Conservation (phyloP, 2,329 filamentous ascomycete species). For the Aureobasidium uvarum region DNA sequence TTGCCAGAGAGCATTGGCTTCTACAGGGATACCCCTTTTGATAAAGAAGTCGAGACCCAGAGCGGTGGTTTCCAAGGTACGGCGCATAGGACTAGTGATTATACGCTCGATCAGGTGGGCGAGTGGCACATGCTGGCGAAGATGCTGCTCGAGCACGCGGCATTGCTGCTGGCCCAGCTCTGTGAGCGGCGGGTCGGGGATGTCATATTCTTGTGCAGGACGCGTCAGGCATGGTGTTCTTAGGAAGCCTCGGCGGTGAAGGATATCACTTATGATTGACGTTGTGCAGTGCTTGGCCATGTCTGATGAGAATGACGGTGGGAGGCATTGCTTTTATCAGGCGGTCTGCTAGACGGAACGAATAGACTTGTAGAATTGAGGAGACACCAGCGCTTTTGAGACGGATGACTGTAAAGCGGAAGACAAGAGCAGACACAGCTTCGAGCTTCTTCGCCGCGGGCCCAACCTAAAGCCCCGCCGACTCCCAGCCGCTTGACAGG, state of each 20-base stretch:
- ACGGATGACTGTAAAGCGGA: not conserved
- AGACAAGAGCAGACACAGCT: not conserved
- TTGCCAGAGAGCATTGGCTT: slow-evolving; percentile 64
- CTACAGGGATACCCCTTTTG: slow-evolving; percentile 53
- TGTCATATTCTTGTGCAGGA: slow-evolving; percentile 39
- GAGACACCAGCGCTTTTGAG: not conserved
- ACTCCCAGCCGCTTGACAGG: slow-evolving; percentile 3
- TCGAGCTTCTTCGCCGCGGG: slow-evolving; percentile 4
- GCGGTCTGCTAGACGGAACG: not conserved
- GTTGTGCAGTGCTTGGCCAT: slow-evolving; percentile 49
- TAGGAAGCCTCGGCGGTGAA: not conserved
- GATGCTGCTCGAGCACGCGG: slow-evolving; percentile 41
- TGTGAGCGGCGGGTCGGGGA: slow-evolving; percentile 46
- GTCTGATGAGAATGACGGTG: slow-evolving; percentile 48
- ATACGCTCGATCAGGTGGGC: slow-evolving; percentile 53
- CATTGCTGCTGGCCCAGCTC: slow-evolving; percentile 46
- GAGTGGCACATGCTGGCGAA: slow-evolving; percentile 40
- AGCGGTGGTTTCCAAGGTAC: slow-evolving; percentile 64
- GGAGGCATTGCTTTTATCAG: slow-evolving; percentile 41
- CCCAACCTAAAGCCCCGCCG: slow-evolving; percentile 15
- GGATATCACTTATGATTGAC: slow-evolving; percentile 37
- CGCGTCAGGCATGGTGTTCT: slow-evolving; percentile 4
- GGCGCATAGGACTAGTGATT: slow-evolving; percentile 62
- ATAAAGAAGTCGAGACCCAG: slow-evolving; percentile 60
- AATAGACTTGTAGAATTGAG: not conserved